Percentiles rank a stretch among this genome's conserved stretches.
Conservation (phyloP, 306 rosid genomes). For the Lathyrus aphaca region DNA sequence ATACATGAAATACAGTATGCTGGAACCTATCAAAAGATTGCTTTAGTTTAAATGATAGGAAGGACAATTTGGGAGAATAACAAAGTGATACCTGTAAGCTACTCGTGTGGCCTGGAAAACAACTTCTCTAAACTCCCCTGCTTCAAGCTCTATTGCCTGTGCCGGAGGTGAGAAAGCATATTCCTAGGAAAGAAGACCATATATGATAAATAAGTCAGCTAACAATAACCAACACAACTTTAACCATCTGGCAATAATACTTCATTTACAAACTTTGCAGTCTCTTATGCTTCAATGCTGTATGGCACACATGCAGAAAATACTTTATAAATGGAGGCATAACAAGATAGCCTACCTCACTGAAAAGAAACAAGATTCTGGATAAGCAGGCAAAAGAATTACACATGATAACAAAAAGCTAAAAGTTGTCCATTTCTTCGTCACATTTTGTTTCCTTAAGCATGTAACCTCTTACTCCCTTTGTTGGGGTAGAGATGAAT, state of each 20-base stretch:
- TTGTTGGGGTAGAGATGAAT: conserved; percentile 20
- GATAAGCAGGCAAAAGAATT: conserved; percentile 35
- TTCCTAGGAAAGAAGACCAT: conserved; percentile 55
- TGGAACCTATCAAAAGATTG: conserved; percentile 4
- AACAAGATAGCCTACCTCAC: conserved; percentile 10
- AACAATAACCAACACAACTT: conserved; percentile 25
- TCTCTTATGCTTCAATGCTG: conserved; percentile 16
- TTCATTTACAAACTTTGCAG: conserved; percentile 26
- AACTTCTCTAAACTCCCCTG: conserved; percentile 86
- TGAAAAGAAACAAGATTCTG: conserved; percentile 18
- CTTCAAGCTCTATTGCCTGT: conserved; percentile 89
- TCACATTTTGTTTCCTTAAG: conserved; percentile 20
- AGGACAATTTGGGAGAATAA: conserved; percentile 23
- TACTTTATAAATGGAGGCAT: conserved; percentile 22
- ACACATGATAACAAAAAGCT: conserved; percentile 28
- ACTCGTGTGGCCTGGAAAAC: conserved; percentile 89
- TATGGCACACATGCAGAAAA: conserved; percentile 27
- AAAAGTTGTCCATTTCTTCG: conserved; percentile 17
- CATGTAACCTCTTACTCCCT: conserved; percentile 15
- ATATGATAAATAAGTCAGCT: conserved; percentile 35
- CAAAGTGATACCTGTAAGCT: conserved; percentile 83
- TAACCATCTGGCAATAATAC: conserved; percentile 26
- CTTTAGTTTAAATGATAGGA: conserved; percentile 29
- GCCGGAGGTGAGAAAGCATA: conserved; percentile 92
- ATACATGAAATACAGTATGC: conserved; percentile 23